phyloP scores from a whole-genome alignment of 345 rosid genomes.

The Microcos paniculata region DNA sequence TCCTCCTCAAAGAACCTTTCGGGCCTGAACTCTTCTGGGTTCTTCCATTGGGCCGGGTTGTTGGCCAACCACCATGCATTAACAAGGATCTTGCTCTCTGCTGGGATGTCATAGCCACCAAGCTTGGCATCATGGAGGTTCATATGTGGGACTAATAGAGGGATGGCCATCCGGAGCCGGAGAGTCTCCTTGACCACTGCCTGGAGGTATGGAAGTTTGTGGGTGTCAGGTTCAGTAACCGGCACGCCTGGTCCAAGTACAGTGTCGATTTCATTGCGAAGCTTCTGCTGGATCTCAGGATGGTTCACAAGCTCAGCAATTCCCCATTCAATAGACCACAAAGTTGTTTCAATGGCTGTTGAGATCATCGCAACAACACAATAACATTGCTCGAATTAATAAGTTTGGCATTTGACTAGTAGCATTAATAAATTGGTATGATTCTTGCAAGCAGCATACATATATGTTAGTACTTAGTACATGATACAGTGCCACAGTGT shows the following conservation, averaged over 20 bases:
- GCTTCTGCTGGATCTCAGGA: slow-evolving; percentile 76
- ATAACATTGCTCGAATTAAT: background rate
- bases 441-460: background rate
- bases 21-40: slow-evolving; percentile 91
- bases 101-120: slow-evolving; percentile 79
- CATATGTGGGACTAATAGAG: slow-evolving; percentile 99
- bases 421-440: background rate
- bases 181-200: slow-evolving; percentile 97
- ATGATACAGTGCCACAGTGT: no score
- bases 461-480: no score
- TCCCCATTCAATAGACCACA: slow-evolving; percentile 98
- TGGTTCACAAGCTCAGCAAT: slow-evolving; percentile 95
- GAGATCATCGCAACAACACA: background rate
- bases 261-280: slow-evolving; percentile 71
- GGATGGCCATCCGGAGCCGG: slow-evolving; percentile 92
- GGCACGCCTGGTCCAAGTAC: slow-evolving; percentile 72
- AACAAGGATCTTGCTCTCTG: slow-evolving; percentile 92
- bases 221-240: slow-evolving; percentile 81
- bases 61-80: slow-evolving; percentile 99
- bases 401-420: background rate
- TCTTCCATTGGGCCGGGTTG: slow-evolving; percentile 84
- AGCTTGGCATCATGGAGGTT: slow-evolving; percentile 98
- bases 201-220: slow-evolving; percentile 86
- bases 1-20: slow-evolving; percentile 98
- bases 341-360: slow-evolving; percentile 95